Conservation (phyloP, 1,284 basidiomycete species). For the Flammula alnicola region DNA sequence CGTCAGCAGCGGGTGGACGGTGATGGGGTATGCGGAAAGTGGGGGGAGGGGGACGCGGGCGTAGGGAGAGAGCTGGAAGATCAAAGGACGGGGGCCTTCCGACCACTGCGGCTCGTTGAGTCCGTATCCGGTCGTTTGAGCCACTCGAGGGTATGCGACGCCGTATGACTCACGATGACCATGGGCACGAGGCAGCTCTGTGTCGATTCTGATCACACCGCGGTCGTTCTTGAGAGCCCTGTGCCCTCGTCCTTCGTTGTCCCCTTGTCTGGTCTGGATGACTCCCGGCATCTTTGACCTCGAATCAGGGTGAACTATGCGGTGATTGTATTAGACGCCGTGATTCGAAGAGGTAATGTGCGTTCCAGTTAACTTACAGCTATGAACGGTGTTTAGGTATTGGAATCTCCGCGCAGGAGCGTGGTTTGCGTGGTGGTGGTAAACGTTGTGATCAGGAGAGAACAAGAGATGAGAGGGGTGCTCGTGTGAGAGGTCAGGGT, state of each 20-base stretch:
- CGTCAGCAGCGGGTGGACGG: conserved; percentile 18
- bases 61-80: conserved; percentile 22
- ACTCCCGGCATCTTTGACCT: conserved; percentile 6
- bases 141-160: conserved; percentile 11
- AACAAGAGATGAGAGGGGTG: neutral
- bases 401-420: neutral
- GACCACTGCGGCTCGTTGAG: conserved; percentile 27
- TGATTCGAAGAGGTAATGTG: neutral
- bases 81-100: conserved; percentile 20
- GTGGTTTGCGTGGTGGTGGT: neutral
- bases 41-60: conserved; percentile 21
- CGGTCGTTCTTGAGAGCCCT: neutral
- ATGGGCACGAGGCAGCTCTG: conserved; percentile 1
- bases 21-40: conserved; percentile 1
- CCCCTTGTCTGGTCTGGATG: neutral
- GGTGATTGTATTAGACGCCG: neutral
- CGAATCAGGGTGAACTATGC: neutral
- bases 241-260: neutral
- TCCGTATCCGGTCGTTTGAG: conserved; percentile 21
- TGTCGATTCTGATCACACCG: neutral
- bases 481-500: conserved; percentile 2
- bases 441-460: neutral
- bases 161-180: conserved; percentile 13
- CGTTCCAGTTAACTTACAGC: neutral
- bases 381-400: neutral